A percentile compares a stretch with the other conserved stretches of the same genome.
Conservation (phyloP, 345 rosid species). For the Geranium rotundifolium region DNA sequence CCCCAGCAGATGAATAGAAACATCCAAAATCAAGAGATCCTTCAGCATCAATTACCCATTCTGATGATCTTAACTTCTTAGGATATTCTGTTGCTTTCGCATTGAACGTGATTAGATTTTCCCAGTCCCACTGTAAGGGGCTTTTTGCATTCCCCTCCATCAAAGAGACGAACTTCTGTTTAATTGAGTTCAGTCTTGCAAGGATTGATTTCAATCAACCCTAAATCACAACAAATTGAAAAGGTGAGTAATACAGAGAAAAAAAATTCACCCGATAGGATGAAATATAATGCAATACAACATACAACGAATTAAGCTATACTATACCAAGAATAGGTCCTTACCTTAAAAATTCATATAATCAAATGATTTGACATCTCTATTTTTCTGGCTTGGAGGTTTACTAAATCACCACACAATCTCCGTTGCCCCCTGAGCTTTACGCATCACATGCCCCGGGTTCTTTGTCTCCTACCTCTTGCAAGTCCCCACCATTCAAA, state of each 20-base stretch:
- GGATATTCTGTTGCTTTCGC: conserved; percentile 39
- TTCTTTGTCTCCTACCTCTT: not conserved
- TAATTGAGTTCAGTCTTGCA: not conserved
- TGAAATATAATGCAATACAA: too few relatives aligned
- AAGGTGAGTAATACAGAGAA: not conserved
- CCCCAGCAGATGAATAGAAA: conserved; percentile 34
- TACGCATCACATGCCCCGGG: not conserved
- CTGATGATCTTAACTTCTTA: conserved; percentile 30
- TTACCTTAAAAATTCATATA: not conserved
- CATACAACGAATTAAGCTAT: too few relatives aligned
- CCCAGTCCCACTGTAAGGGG: conserved; percentile 75
- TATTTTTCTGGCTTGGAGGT: not conserved
- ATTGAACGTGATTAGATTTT: conserved; percentile 48
- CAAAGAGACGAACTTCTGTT: not conserved
- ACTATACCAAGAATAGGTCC: not conserved
- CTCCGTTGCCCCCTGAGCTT: not conserved
- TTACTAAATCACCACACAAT: not conserved
- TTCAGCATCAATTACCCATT: conserved; percentile 61
- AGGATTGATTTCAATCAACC: not conserved
- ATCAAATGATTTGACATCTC: not conserved
- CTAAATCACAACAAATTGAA: not conserved
- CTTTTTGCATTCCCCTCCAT: conserved; percentile 84
- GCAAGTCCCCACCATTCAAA: not conserved
- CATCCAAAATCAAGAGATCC: conserved; percentile 47
- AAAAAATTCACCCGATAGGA: too few relatives aligned